A percentile compares a stretch with the other conserved stretches of the same genome.
These are phyloP conservation scores for Boletus patriciae DNA, from an alignment of 768 basidiomycete species.

Conservation along the genomic window DNA sequence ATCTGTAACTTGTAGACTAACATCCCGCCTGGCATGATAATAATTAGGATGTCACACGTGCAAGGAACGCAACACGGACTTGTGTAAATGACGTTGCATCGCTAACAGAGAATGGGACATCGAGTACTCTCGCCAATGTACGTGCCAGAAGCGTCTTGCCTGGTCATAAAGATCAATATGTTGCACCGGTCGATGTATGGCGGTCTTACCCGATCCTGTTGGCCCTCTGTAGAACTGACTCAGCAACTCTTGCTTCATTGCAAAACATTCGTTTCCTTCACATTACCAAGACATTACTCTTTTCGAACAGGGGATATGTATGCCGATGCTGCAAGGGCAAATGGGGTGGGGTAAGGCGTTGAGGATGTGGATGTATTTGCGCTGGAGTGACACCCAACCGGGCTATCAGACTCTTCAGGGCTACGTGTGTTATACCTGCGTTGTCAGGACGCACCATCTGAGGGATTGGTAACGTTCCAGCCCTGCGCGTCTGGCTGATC, in stretches of 20 bases:
- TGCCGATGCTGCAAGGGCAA: constrained; percentile 43
- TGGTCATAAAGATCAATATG: constrained; percentile 23
- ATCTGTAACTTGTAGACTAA: constrained; percentile 37
- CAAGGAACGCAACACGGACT: constrained; percentile 39
- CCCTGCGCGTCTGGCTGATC: constrained; percentile 32
- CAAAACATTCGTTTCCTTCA: constrained; percentile 37
- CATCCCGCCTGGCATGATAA: constrained; percentile 60
- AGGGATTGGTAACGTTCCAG: constrained; percentile 28
- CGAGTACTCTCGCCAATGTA: constrained; percentile 86
- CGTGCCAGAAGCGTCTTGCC: constrained; percentile 91
- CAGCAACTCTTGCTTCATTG: constrained; percentile 5
- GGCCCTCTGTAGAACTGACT: constrained; percentile 56
- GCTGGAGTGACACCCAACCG: constrained; percentile 51
- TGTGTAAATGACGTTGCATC: constrained; percentile 96
- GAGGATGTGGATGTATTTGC: constrained; percentile 59
- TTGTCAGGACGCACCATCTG: constrained; percentile 31
- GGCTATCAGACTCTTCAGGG: constrained; percentile 24
- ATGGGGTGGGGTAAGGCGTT: constrained; percentile 37
- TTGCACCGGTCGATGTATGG: constrained; percentile 12
- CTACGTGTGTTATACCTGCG: background rate
- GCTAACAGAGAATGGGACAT: constrained; percentile 91
- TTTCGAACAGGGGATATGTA: constrained; percentile 71
- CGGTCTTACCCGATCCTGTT: constrained; percentile 71
- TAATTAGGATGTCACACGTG: constrained; percentile 4
- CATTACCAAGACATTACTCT: constrained; percentile 95